Evolutionary conservation across 371 early-diverging fungal species (phyloP), one percentile per base, ranked within the genome.

Genomic region (Rhizopus delemar): DNA sequence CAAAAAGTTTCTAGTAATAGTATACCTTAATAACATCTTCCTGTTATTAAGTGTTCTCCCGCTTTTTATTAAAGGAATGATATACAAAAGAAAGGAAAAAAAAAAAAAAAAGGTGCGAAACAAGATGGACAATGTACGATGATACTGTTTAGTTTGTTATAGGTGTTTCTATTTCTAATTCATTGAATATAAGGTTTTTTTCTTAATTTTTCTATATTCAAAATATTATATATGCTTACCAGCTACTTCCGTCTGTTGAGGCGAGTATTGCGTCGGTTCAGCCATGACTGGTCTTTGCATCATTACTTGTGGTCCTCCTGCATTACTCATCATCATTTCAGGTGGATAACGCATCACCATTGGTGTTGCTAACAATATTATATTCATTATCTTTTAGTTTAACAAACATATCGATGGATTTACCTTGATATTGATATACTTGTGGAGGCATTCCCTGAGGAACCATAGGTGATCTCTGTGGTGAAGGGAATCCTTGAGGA

Each of bases 261-360:
- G 62, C 34, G 68, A 58, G 53, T 65, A 68, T 34, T 60, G 70
- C 66, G 70, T 65, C 5, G 51, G 43, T 36, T 74, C 74, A 11
- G 65, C 56, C 74, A 74, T 74, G 22, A 66, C 59, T 32, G 74
- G 74, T 59, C 74, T 28, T 56, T 69, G 70, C 60, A 74, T 63
- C 69, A 74, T 74, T 2, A 64, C 62, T 16, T 59, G 69, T 33
- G 66, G 57, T 35, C 56, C 36, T 22, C 56, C 8, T 32, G 41
- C 59, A 38, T 74, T 73, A 22, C 69, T 72, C 32, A 62, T 60
- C 69, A 78, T 76, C 76, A 78, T 79, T 7, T 81, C 82, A 12
- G 76, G 78, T 46, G 76, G 72, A 52, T 83, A 83, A 4, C 77
- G 73, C 77, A 84, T 75, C 75, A 81, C 77, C 71, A 84, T 71